Conservation (phyloP, 371 early-diverging fungal genomes). For the Saksenaea vasiformis region DNA sequence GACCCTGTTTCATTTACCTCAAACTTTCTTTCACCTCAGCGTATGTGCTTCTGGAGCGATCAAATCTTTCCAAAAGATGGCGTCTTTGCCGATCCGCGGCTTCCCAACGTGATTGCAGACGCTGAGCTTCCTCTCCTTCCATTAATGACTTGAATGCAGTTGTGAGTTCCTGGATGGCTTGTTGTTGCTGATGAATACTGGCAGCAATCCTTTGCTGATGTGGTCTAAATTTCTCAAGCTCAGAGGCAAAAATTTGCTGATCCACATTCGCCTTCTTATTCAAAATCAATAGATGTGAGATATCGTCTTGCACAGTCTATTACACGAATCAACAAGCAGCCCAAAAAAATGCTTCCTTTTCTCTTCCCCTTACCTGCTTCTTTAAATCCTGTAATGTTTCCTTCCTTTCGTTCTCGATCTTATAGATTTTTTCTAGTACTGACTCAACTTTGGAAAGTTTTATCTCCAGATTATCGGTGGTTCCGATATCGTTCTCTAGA, state of each 20-base stretch:
- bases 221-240: slow-evolving; percentile 88
- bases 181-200: slow-evolving; percentile 76
- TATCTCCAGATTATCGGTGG: slow-evolving; percentile 36
- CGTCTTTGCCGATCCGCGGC: slow-evolving; percentile 63
- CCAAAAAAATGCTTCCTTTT: slow-evolving; percentile 1
- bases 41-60: slow-evolving; percentile 61
- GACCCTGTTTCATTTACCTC: slow-evolving; percentile 22
- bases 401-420: slow-evolving; percentile 78
- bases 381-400: slow-evolving; percentile 83
- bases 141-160: slow-evolving; percentile 74
- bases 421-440: slow-evolving; percentile 71
- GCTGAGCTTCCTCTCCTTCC: slow-evolving; percentile 72
- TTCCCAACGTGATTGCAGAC: slow-evolving; percentile 70
- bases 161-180: slow-evolving; percentile 75
- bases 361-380: slow-evolving; percentile 57
- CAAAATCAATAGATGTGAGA: slow-evolving; percentile 78
- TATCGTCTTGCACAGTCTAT: slow-evolving; percentile 87
- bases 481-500: slow-evolving; percentile 53
- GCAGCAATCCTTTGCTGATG: slow-evolving; percentile 75
- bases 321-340: background rate
- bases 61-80: slow-evolving; percentile 57
- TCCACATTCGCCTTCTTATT: slow-evolving; percentile 83
- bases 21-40: slow-evolving; percentile 69
- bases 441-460: slow-evolving; percentile 70
- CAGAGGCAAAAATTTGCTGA: slow-evolving; percentile 83